These are phyloP conservation scores for Aspergillus floridensis DNA, from an alignment of 2,329 filamentous ascomycete species.

Conservation along the genomic window DNA sequence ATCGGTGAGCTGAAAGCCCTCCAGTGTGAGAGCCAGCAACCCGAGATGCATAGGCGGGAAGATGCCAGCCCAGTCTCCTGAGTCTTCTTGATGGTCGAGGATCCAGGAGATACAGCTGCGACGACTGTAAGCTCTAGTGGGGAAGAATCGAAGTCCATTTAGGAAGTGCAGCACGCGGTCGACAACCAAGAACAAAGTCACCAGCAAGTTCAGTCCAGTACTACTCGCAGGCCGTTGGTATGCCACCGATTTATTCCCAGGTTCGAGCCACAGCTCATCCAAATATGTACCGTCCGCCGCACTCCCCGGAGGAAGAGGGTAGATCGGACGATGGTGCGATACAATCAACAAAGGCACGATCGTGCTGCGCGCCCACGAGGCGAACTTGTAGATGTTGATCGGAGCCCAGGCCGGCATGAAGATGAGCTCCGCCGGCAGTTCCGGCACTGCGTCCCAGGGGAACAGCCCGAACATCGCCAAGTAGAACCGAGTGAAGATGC, in stretches of 20 bases:
- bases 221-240: constrained; percentile 12
- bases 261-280: constrained; percentile 34
- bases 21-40: constrained; percentile 27
- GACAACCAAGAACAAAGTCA: constrained; percentile 7
- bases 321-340: constrained; percentile 29
- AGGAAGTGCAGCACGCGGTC: constrained; percentile 19
- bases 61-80: constrained; percentile 31
- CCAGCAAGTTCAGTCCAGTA: neutral
- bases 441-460: constrained; percentile 32
- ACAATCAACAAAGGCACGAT: constrained; percentile 16
- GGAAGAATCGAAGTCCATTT: constrained; percentile 11
- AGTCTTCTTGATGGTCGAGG: constrained; percentile 30
- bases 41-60: constrained; percentile 30
- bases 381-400: constrained; percentile 32
- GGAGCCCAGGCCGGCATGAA: constrained; percentile 26
- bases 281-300: constrained; percentile 21
- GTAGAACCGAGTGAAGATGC: constrained; percentile 29
- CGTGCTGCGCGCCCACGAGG: constrained; percentile 20
- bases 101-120: constrained; percentile 29
- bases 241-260: constrained; percentile 19
- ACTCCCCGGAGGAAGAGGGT: constrained; percentile 27
- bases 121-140: constrained; percentile 15
- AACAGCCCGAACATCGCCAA: constrained; percentile 33
- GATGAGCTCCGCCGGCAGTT: constrained; percentile 35
- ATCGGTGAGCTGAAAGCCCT: constrained; percentile 21